Evolutionary conservation across 345 rosid genomes (phyloP), one percentile per base, ranked within the genome.

Genomic region (Dipteronia sinensis): DNA sequence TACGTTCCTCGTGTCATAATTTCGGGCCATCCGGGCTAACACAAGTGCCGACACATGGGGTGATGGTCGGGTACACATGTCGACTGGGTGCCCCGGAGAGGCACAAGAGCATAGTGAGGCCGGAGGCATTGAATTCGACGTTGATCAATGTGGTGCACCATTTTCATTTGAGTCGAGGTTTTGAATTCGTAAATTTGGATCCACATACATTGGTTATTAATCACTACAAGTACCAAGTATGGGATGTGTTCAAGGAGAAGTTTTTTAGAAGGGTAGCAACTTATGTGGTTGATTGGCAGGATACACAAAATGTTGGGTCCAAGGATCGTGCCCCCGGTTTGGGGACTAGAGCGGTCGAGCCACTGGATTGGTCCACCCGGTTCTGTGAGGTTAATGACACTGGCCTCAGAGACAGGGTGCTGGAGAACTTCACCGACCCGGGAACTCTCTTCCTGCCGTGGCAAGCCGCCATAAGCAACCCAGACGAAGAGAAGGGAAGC

Each of bases 171-270:
- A 76, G 85, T 66, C 71, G 83, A 20, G 92, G 87, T 0, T 91
- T 79, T 49, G 78, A 73, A 9, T 88, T 76, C 40, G 74, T 82
- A 25, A 85, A 95, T 75, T 79, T 88, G 73, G 90, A 88, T 9
- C 83, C 77, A 27, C 84, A 82, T 3, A 6, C 72, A 59, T 73
- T 95, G 92, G 89, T 89, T 25, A 86, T 93, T 31, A 95, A 95
- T 25, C 98, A 95, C 75, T 95, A 95, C 47, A 93, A 95, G 76
- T 93, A 88, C 76, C 98, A 95, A 47, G 98, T 90, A 0, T 95
- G 98, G 98, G 95, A 93, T 6, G 98, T 93, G 85, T 90, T 95
- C 64, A 93, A 91, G 79, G 92, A 95, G 83, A 95, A 95, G 81
- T 93, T 95, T 78, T 83, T 85, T 16, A 77, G 97, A 84, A 88